Evolutionary conservation across 2,329 filamentous ascomycete genomes (phyloP).

Genomic region (Thermoascus crustaceus): DNA sequence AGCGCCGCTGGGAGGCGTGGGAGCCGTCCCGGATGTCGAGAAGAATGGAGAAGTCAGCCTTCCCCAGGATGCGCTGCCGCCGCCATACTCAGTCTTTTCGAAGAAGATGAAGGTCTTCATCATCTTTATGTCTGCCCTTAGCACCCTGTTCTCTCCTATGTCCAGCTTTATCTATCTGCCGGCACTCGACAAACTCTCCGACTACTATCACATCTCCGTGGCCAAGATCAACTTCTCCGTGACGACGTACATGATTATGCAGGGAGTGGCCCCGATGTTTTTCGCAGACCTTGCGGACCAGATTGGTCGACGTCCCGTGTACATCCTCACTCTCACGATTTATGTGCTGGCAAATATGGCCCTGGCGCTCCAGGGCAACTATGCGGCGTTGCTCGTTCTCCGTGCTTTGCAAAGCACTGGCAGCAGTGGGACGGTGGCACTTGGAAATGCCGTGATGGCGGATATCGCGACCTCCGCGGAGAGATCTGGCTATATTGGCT

Average conservation of each 20-base stretch:
- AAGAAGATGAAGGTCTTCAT: too few species aligned
- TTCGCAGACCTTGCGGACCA: conserved; percentile 55
- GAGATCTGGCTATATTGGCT: conserved; percentile 62
- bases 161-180: neutral
- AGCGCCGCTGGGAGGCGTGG: neutral
- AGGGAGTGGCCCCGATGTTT: conserved; percentile 23
- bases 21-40: neutral
- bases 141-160: neutral
- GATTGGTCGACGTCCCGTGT: conserved; percentile 51
- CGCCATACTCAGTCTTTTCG: neutral
- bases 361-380: conserved; percentile 50
- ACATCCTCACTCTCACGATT: conserved; percentile 41
- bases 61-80: neutral
- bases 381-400: conserved; percentile 50
- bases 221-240: conserved; percentile 2
- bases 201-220: neutral
- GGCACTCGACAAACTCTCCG: neutral
- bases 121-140: neutral
- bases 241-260: conserved; percentile 2
- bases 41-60: neutral
- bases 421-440: conserved; percentile 57
- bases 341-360: conserved; percentile 54
- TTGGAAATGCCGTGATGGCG: conserved; percentile 64
- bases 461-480: conserved; percentile 61
- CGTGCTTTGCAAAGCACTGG: conserved; percentile 58